Evolutionary conservation across 768 basidiomycete genomes (phyloP).

Genomic region (Sporobolomyces roseus): DNA sequence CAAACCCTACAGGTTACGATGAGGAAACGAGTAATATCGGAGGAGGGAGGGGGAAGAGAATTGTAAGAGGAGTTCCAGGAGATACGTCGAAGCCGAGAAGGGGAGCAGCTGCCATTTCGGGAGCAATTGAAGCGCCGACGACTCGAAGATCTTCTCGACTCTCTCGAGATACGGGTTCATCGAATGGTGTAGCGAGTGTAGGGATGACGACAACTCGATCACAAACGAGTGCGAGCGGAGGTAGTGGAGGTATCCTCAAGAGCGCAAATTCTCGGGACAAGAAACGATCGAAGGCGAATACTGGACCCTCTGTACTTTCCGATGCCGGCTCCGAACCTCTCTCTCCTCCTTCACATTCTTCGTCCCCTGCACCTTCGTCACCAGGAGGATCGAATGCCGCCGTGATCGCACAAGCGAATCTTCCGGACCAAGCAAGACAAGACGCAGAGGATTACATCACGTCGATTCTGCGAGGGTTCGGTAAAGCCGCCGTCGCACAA

Average conservation of each 20-base stretch:
- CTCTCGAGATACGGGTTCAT: slow-evolving; percentile 7
- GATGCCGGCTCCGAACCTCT: slow-evolving; percentile 26
- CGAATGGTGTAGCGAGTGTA: background rate
- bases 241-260: background rate
- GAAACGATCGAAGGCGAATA: slow-evolving; percentile 30
- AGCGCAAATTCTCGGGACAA: slow-evolving; percentile 25
- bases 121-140: slow-evolving; percentile 51
- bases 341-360: slow-evolving; percentile 14
- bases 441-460: slow-evolving; percentile 80
- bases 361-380: slow-evolving; percentile 28
- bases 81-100: background rate
- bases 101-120: slow-evolving; percentile 47
- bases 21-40: background rate
- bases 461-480: slow-evolving; percentile 74
- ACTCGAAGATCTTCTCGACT: slow-evolving; percentile 72
- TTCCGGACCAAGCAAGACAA: slow-evolving; percentile 53
- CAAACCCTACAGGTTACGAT: background rate
- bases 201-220: slow-evolving; percentile 24
- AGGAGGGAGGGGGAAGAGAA: background rate
- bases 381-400: background rate
- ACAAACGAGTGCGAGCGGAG: background rate
- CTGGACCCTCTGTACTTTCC: slow-evolving; percentile 28
- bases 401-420: background rate
- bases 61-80: slow-evolving; percentile 21
- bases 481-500: slow-evolving; percentile 68